These are phyloP conservation scores for Diatrype stigma DNA, from an alignment of 2,329 filamentous ascomycete species.

Conservation along the genomic window DNA sequence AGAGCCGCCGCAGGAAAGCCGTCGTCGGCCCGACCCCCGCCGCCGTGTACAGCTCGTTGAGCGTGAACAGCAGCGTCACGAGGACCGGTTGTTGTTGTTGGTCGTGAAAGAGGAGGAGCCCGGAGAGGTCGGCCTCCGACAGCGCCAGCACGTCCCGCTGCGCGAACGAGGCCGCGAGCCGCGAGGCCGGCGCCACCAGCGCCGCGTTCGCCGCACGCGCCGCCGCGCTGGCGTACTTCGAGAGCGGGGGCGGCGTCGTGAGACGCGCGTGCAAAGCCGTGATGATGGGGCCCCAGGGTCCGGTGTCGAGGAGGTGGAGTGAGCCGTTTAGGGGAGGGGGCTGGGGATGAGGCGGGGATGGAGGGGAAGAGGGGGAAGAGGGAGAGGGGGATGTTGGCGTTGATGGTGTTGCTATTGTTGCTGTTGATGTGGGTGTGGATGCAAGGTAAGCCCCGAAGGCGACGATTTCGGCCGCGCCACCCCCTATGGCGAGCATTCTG, in stretches of 20 bases:
- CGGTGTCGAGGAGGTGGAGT: slow-evolving; percentile 74
- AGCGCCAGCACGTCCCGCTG: slow-evolving; percentile 48
- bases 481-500: slow-evolving; percentile 47
- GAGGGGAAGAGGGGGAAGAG: slow-evolving; percentile 12
- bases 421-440: no score
- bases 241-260: slow-evolving; percentile 45
- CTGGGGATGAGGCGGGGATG: background rate
- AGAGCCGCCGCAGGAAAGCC: slow-evolving; percentile 66
- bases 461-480: slow-evolving; percentile 59
- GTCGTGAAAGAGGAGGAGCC: no score
- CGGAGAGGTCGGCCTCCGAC: no score
- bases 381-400: no score
- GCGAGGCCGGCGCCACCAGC: slow-evolving; percentile 34
- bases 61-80: slow-evolving; percentile 84
- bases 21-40: slow-evolving; percentile 72
- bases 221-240: slow-evolving; percentile 48
- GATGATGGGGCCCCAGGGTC: slow-evolving; percentile 67
- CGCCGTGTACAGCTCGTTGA: slow-evolving; percentile 88
- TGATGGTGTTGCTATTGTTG: no score
- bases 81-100: slow-evolving; percentile 40
- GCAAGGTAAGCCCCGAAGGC: slow-evolving; percentile 44
- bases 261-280: slow-evolving; percentile 53
- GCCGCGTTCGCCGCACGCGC: slow-evolving; percentile 40
- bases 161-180: slow-evolving; percentile 38
- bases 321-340: slow-evolving; percentile 6